These are phyloP conservation scores for Pseudoneurospora amorphoporcata DNA, from an alignment of 495 filamentous ascomycete species.

Conservation along the genomic window DNA sequence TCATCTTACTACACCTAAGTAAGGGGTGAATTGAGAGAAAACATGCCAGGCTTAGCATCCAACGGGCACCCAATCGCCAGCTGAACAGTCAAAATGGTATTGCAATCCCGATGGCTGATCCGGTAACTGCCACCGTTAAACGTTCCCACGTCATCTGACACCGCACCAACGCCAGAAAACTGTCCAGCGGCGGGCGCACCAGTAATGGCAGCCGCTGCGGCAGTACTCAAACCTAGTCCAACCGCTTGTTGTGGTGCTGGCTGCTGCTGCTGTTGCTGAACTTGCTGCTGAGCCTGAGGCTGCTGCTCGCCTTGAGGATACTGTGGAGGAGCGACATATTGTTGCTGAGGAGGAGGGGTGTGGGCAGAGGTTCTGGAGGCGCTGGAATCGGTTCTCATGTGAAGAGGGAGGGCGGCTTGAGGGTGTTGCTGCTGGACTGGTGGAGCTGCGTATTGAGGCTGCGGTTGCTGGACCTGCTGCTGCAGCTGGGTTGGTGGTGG, in stretches of 20 bases:
- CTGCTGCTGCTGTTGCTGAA: slow-evolving; percentile 14
- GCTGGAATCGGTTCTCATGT: slow-evolving; percentile 14
- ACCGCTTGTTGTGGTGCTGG: slow-evolving; percentile 8
- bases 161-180: slow-evolving; percentile 47
- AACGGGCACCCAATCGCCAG: slow-evolving; percentile 83
- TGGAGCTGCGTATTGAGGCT: slow-evolving; percentile 9
- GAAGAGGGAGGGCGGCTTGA: slow-evolving; percentile 19
- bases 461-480: slow-evolving; percentile 4
- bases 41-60: slow-evolving; percentile 64
- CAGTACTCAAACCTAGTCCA: slow-evolving; percentile 12
- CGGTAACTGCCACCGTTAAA: slow-evolving; percentile 95
- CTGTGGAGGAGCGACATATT: slow-evolving; percentile 28
- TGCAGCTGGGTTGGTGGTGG: slow-evolving; percentile 14
- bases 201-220: slow-evolving; percentile 17
- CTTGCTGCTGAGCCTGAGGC: slow-evolving; percentile 6
- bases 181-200: slow-evolving; percentile 30
- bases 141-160: slow-evolving; percentile 73
- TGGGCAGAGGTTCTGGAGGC: slow-evolving; percentile 19
- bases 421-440: slow-evolving; percentile 7
- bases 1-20: background rate
- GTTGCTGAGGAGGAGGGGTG: slow-evolving; percentile 22
- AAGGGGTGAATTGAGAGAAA: background rate
- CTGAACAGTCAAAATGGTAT: slow-evolving; percentile 81
- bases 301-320: slow-evolving; percentile 25
- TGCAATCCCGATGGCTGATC: slow-evolving; percentile 85